Conservation (phyloP, 2,329 filamentous ascomycete species). For the Seiridium unicorne region DNA sequence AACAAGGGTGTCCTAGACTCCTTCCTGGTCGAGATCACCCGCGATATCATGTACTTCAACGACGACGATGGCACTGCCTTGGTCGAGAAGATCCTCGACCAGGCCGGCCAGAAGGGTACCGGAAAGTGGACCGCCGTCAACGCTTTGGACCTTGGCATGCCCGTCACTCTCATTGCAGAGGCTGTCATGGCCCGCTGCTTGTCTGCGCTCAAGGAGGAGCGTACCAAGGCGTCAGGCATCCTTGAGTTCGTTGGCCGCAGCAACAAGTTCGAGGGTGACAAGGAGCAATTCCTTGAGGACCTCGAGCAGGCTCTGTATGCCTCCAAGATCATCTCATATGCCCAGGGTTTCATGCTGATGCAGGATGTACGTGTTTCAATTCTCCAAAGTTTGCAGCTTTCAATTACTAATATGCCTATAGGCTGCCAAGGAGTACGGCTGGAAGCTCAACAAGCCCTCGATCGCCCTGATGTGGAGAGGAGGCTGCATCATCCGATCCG, state of each 20-base stretch:
- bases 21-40: conserved; percentile 98
- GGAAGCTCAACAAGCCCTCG: conserved; percentile 99
- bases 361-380: conserved; percentile 70
- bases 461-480: conserved; percentile 99
- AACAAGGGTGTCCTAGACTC: conserved; percentile 98
- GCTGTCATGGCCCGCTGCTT: conserved; percentile 93
- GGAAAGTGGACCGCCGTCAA: conserved; percentile 99
- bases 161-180: conserved; percentile 96
- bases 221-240: conserved; percentile 74
- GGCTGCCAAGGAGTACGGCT: conserved; percentile 92
- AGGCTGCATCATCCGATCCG: conserved; percentile 99
- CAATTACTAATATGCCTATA: conserved; percentile 31
- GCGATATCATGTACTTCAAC: conserved; percentile 97
- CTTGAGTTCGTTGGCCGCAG: conserved; percentile 72
- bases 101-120: conserved; percentile 98
- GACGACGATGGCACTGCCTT: conserved; percentile 89
- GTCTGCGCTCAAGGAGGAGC: conserved; percentile 92
- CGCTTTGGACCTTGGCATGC: conserved; percentile 96
- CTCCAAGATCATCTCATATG: conserved; percentile 99
- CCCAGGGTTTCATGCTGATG: conserved; percentile 99
- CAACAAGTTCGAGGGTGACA: conserved; percentile 84
- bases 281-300: conserved; percentile 90
- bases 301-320: conserved; percentile 98
- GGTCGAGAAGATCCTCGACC: conserved; percentile 98
- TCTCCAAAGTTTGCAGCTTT: not conserved